Conservation (phyloP, 176 grass and related monocot species). For the Rhynchospora pubera region DNA sequence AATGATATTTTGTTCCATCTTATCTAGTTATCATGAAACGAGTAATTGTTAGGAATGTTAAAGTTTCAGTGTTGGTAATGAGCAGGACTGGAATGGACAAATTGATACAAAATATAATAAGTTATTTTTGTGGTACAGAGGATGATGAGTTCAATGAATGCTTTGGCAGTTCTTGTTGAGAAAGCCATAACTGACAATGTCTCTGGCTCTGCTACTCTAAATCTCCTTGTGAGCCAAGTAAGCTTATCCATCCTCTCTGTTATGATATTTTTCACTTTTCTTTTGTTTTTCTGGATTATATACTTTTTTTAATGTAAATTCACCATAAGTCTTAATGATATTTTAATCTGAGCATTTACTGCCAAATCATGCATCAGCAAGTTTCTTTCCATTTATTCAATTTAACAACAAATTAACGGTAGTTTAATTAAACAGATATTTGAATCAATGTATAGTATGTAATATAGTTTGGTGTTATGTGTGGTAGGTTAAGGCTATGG, state of each 20-base stretch:
- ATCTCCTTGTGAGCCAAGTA: constrained; percentile 91
- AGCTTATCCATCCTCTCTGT: neutral
- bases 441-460: neutral
- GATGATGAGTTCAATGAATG: constrained; percentile 94
- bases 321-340: neutral
- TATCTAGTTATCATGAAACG: neutral
- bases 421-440: neutral
- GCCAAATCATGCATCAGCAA: neutral
- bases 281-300: neutral
- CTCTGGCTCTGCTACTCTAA: constrained; percentile 75
- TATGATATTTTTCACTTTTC: neutral
- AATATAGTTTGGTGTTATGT: constrained; percentile 10
- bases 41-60: neutral
- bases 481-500: constrained; percentile 81
- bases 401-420: neutral
- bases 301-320: neutral
- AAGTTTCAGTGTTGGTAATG: neutral
- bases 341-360: neutral
- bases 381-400: neutral
- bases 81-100: neutral
- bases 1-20: neutral
- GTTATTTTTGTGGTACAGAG: constrained; percentile 39
- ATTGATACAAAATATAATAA: neutral
- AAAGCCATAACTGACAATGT: constrained; percentile 65
- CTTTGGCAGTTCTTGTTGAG: constrained; percentile 70